Conservation (phyloP, 352 stramenopile species). For the Phytopythium oedochilum region DNA sequence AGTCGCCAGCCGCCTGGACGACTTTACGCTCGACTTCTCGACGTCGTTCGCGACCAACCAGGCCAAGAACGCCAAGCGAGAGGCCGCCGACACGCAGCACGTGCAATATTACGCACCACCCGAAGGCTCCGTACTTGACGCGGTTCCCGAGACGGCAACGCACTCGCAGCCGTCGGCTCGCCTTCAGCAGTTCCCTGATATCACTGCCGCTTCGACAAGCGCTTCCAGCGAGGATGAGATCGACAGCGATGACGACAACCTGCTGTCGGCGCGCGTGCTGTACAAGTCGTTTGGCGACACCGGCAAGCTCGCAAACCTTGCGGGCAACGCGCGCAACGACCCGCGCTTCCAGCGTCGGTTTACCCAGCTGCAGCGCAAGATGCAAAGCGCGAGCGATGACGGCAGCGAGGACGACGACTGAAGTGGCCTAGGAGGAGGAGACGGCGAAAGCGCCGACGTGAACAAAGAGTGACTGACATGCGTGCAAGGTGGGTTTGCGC, state of each 20-base stretch:
- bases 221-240: conserved; percentile 15
- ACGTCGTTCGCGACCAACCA: conserved; percentile 20
- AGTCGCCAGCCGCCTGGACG: conserved; percentile 7
- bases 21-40: conserved; percentile 26
- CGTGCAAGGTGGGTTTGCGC: not conserved
- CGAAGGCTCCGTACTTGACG: conserved; percentile 24
- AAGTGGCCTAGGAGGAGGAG: not conserved
- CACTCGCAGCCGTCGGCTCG: not conserved
- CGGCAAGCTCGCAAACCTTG: conserved; percentile 36
- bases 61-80: conserved; percentile 7
- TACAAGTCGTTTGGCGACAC: conserved; percentile 46
- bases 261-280: conserved; percentile 33
- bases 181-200: not conserved
- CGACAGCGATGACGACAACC: conserved; percentile 31
- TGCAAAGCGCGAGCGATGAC: conserved; percentile 53
- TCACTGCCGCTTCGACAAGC: not conserved
- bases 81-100: conserved; percentile 12
- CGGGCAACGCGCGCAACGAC: conserved; percentile 25
- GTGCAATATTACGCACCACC: conserved; percentile 18
- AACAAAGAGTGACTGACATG: no score
- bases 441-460: no score
- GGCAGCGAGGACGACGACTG: conserved; percentile 21
- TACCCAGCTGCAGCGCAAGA: conserved; percentile 51
- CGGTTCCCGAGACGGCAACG: conserved; percentile 6
- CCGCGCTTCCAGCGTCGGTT: conserved; percentile 50